These are phyloP conservation scores for Blastobotrys serpentis DNA, from an alignment of 1,139 yeast species.

Conservation along the genomic window DNA sequence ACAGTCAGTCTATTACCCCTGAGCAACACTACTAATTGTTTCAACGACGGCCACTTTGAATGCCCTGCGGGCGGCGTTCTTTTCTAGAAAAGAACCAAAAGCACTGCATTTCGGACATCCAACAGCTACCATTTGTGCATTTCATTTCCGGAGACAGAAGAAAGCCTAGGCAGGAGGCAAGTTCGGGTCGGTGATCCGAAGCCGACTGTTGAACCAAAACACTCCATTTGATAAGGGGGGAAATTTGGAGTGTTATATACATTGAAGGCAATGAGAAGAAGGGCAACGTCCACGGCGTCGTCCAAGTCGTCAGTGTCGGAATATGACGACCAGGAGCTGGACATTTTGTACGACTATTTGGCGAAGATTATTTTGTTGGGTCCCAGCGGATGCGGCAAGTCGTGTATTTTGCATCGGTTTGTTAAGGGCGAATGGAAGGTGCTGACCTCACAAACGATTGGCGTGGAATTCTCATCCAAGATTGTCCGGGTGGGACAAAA, in stretches of 20 bases:
- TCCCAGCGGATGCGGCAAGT: constrained; percentile 48
- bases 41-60: no score
- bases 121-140: not conserved
- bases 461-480: constrained; percentile 51
- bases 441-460: constrained; percentile 46
- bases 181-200: no score
- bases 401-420: constrained; percentile 46
- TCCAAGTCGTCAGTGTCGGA: constrained; percentile 31
- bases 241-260: not conserved
- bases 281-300: constrained; percentile 33
- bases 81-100: not conserved
- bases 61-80: not conserved
- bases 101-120: not conserved
- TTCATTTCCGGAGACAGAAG: not conserved
- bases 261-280: constrained; percentile 26
- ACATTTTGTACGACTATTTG: constrained; percentile 44
- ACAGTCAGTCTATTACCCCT: no score
- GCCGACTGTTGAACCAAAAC: no score
- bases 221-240: constrained; percentile 4
- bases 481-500: constrained; percentile 42
- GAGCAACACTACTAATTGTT: no score
- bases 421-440: constrained; percentile 43
- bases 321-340: constrained; percentile 32
- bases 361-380: constrained; percentile 48
- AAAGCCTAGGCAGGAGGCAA: not conserved